These are phyloP conservation scores for Cymodocea nodosa DNA, from an alignment of 116 monocot species.

Conservation along the genomic window DNA sequence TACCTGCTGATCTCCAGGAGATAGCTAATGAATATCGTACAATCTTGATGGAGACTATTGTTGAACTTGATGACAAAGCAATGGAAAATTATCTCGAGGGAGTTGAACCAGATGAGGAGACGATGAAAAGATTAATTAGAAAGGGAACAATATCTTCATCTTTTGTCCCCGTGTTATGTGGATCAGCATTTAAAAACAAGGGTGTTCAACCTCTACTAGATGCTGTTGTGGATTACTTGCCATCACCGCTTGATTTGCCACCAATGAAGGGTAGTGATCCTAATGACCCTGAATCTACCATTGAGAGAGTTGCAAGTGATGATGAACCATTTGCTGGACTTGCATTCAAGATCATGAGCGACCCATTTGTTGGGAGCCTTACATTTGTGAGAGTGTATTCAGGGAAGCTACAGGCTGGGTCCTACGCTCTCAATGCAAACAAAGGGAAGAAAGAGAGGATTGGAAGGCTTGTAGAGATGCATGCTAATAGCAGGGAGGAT, in stretches of 20 bases:
- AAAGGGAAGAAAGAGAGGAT: constrained; percentile 92
- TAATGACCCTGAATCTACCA: constrained; percentile 47
- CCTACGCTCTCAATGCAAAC: constrained; percentile 90
- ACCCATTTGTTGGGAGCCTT: constrained; percentile 89
- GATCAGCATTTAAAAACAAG: constrained; percentile 98
- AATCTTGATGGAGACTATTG: constrained; percentile 70
- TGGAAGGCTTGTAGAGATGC: constrained; percentile 95
- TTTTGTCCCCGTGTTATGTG: constrained; percentile 96
- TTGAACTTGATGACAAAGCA: constrained; percentile 72
- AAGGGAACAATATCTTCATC: constrained; percentile 54
- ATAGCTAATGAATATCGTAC: constrained; percentile 66
- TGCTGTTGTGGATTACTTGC: constrained; percentile 95
- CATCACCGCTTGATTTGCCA: constrained; percentile 85
- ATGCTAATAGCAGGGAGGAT: constrained; percentile 96
- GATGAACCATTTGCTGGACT: constrained; percentile 87
- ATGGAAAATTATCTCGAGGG: constrained; percentile 98
- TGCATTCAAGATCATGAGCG: constrained; percentile 98
- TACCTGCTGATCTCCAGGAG: constrained; percentile 75
- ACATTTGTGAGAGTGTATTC: constrained; percentile 87
- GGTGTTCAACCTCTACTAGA: constrained; percentile 93
- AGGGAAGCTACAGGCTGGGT: constrained; percentile 72
- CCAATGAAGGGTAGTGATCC: constrained; percentile 87
- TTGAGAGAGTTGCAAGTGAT: constrained; percentile 63
- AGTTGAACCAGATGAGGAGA: constrained; percentile 67
- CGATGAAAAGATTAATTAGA: constrained; percentile 67